These are phyloP conservation scores for Clonostachys rosea DNA, from an alignment of 2,329 filamentous ascomycete genomes.

Conservation along the genomic window DNA sequence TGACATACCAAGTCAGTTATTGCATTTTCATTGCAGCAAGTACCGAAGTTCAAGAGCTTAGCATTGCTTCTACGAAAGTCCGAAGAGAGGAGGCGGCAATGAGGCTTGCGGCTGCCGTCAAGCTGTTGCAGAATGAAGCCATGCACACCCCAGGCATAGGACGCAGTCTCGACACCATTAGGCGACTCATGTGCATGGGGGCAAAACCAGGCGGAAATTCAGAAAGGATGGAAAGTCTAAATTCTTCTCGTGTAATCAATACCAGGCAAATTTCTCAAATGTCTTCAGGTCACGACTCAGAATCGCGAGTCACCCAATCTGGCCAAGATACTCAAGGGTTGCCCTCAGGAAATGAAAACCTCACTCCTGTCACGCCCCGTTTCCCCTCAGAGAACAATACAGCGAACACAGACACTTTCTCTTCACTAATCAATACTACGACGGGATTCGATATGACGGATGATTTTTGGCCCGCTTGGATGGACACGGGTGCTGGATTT, in stretches of 20 bases:
- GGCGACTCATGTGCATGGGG: not conserved
- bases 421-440: no score
- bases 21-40: constrained; percentile 11
- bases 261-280: no score
- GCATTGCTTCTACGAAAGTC: not conserved
- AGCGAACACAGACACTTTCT: no score
- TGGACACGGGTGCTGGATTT: constrained; percentile 6
- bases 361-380: no score
- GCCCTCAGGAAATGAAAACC: no score
- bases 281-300: no score
- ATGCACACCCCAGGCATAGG: constrained; percentile 5
- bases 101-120: constrained; percentile 1
- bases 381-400: no score
- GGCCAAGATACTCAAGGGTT: no score
- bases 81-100: not conserved
- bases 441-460: not conserved
- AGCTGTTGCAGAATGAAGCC: constrained; percentile 6
- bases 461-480: not conserved
- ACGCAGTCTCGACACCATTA: constrained; percentile 6
- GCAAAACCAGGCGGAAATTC: not conserved
- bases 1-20: constrained; percentile 14
- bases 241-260: no score
- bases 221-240: no score
- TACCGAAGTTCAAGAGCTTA: constrained; percentile 5
- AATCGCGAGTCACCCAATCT: no score